Evolutionary conservation across 495 filamentous ascomycete genomes (phyloP).

Genomic region (Penicillium herquei): DNA sequence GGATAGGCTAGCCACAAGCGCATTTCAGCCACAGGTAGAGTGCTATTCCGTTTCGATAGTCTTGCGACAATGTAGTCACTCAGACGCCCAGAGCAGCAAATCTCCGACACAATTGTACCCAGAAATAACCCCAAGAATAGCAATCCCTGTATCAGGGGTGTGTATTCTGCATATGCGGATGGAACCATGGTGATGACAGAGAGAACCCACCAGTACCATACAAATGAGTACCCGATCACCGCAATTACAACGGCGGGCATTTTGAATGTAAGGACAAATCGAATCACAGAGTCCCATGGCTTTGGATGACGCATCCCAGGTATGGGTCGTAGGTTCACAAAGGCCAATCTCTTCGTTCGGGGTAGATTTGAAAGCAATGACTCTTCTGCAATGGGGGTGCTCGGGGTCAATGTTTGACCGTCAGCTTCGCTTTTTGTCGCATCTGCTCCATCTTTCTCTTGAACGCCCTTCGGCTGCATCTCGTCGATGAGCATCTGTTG

Average conservation of each 20-base stretch:
- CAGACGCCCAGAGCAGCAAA: conserved; percentile 53
- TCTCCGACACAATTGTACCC: conserved; percentile 54
- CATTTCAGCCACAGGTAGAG: conserved; percentile 54
- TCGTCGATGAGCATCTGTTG: conserved; percentile 26
- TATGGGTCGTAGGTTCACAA: conserved; percentile 48
- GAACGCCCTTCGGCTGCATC: neutral
- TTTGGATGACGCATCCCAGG: conserved; percentile 56
- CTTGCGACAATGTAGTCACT: conserved; percentile 52
- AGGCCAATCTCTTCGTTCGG: conserved; percentile 50
- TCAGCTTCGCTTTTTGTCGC: conserved; percentile 24
- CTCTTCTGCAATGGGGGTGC: neutral
- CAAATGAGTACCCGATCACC: conserved; percentile 53
- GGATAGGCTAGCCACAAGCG: conserved; percentile 59
- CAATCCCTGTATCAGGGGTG: conserved; percentile 56
- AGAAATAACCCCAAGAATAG: conserved; percentile 58
- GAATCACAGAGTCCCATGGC: conserved; percentile 46
- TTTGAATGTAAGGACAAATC: conserved; percentile 50
- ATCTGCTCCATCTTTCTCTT: conserved; percentile 6
- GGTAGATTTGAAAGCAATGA: conserved; percentile 19
- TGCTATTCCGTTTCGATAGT: conserved; percentile 46
- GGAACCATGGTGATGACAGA: conserved; percentile 61
- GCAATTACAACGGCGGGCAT: conserved; percentile 45
- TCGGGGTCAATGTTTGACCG: neutral
- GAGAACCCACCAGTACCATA: conserved; percentile 65
- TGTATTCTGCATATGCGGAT: conserved; percentile 52